These are phyloP conservation scores for Triticum urartu DNA, from an alignment of 176 grass and related monocot genomes.

Conservation along the genomic window DNA sequence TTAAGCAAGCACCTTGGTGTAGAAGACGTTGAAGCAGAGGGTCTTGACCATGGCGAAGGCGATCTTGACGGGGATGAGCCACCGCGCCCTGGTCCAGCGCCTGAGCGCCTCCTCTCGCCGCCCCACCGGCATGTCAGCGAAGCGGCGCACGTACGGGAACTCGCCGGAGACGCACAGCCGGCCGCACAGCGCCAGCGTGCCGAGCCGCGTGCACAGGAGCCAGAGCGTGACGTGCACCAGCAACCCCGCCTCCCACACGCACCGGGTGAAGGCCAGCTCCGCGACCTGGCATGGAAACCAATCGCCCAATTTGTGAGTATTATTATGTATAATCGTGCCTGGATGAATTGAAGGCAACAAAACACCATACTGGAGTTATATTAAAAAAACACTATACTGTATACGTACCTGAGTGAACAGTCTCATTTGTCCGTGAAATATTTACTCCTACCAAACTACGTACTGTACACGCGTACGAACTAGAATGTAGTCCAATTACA, in stretches of 20 bases:
- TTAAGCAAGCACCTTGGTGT: slow-evolving; percentile 20
- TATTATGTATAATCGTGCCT: no score
- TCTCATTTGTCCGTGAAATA: background rate
- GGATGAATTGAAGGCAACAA: background rate
- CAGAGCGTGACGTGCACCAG: slow-evolving; percentile 51
- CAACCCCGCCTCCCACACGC: slow-evolving; percentile 34
- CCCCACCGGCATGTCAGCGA: slow-evolving; percentile 65
- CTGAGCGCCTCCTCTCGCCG: slow-evolving; percentile 48
- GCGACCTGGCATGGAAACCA: slow-evolving; percentile 46
- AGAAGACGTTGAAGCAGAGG: slow-evolving; percentile 63
- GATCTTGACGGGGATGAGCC: slow-evolving; percentile 50
- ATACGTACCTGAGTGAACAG: background rate
- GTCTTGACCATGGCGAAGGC: slow-evolving; percentile 56
- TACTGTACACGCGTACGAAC: background rate
- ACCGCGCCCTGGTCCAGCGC: slow-evolving; percentile 48
- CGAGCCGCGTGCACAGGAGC: slow-evolving; percentile 50
- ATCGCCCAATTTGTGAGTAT: background rate
- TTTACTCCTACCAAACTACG: background rate
- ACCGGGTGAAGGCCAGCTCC: slow-evolving; percentile 41
- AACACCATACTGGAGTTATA: no score
- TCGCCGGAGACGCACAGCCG: slow-evolving; percentile 10
- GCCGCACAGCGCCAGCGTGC: slow-evolving; percentile 65
- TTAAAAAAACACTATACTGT: background rate
- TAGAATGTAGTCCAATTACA: background rate
- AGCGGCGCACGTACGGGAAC: slow-evolving; percentile 53